Percentiles rank a stretch among this genome's conserved stretches.
phyloP scores from a whole-genome alignment of 2,329 filamentous ascomycete species.

The Aspergillus fumigatiaffinis region DNA sequence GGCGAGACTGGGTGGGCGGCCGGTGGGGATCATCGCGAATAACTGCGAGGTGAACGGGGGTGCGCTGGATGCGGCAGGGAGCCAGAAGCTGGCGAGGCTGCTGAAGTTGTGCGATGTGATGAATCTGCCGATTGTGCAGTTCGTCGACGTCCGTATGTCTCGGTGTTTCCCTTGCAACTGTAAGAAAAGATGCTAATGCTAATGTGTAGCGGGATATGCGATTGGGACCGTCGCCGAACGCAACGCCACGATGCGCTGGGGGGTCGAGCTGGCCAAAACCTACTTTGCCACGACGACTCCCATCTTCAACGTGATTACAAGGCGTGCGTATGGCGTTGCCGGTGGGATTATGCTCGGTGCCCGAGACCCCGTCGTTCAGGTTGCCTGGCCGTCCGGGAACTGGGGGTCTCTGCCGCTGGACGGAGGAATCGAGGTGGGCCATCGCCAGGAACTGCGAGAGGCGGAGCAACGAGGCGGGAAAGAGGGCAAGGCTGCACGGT shows the following conservation, averaged over 20 bases:
- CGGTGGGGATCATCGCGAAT: slow-evolving; percentile 57
- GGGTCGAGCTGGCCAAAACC: slow-evolving; percentile 56
- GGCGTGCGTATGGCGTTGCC: slow-evolving; percentile 60
- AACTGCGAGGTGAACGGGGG: slow-evolving; percentile 61
- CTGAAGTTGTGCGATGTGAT: slow-evolving; percentile 63
- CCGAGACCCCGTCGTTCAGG: slow-evolving; percentile 56
- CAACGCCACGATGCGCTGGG: slow-evolving; percentile 62
- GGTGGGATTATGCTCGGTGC: slow-evolving; percentile 62
- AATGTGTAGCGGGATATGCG: slow-evolving; percentile 51
- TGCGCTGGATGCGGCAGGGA: slow-evolving; percentile 57
- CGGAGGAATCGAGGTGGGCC: slow-evolving; percentile 62
- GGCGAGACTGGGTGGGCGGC: slow-evolving; percentile 53
- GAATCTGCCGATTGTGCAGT: slow-evolving; percentile 61
- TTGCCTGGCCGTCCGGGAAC: slow-evolving; percentile 61
- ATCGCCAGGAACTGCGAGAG: slow-evolving; percentile 57
- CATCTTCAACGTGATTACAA: slow-evolving; percentile 60
- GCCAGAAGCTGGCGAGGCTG: slow-evolving; percentile 58
- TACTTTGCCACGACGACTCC: slow-evolving; percentile 62
- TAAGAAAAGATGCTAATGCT: not conserved
- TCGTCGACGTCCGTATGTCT: slow-evolving; percentile 55
- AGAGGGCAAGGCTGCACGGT: slow-evolving; percentile 47
- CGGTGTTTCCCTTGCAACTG: not conserved
- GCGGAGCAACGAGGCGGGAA: slow-evolving; percentile 47
- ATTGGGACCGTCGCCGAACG: slow-evolving; percentile 62
- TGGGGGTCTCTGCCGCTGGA: slow-evolving; percentile 62